phyloP scores from a whole-genome alignment of 192 early-diverging fungal species.

The Backusella macrospora region DNA sequence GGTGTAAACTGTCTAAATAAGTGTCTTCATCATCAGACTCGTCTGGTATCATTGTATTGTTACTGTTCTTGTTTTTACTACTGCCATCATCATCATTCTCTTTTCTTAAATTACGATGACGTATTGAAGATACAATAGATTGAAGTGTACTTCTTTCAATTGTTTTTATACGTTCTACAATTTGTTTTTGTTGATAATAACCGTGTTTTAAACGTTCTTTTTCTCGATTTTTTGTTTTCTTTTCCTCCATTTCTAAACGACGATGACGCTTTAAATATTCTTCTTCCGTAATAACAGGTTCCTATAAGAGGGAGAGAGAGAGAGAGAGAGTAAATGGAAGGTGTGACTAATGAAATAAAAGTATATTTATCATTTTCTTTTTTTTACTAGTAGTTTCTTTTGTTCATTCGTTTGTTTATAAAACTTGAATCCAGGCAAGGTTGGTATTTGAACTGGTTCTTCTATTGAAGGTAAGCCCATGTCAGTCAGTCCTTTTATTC shows the following conservation, averaged over 20 bases:
- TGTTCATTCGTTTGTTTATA: not conserved
- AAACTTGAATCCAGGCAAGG: not conserved
- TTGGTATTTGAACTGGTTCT: not conserved
- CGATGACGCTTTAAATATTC: slow-evolving; percentile 54
- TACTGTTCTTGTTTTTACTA: not conserved
- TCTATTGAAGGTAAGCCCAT: not conserved
- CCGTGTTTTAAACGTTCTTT: slow-evolving; percentile 55
- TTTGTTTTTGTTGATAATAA: slow-evolving; percentile 56
- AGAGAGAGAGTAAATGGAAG: not conserved
- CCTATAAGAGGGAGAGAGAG: not conserved
- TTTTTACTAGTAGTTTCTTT: slow-evolving; percentile 3
- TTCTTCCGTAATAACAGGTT: slow-evolving; percentile 41
- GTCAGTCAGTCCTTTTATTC: not conserved
- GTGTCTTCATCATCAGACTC: not conserved
- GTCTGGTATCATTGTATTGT: too few relatives aligned
- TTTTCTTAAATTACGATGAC: slow-evolving; percentile 22
- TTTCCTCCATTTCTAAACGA: slow-evolving; percentile 58
- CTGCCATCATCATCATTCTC: not conserved
- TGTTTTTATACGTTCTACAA: slow-evolving; percentile 51
- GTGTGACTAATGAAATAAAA: too few relatives aligned
- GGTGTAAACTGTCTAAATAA: slow-evolving; percentile 33
- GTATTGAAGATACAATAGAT: slow-evolving; percentile 28
- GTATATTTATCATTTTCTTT: not conserved
- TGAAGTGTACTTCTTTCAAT: slow-evolving; percentile 45
- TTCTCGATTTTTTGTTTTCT: slow-evolving; percentile 60